These are phyloP conservation scores for Coemansia sp. DNA, from an alignment of 192 early-diverging fungal genomes.

Conservation along the genomic window DNA sequence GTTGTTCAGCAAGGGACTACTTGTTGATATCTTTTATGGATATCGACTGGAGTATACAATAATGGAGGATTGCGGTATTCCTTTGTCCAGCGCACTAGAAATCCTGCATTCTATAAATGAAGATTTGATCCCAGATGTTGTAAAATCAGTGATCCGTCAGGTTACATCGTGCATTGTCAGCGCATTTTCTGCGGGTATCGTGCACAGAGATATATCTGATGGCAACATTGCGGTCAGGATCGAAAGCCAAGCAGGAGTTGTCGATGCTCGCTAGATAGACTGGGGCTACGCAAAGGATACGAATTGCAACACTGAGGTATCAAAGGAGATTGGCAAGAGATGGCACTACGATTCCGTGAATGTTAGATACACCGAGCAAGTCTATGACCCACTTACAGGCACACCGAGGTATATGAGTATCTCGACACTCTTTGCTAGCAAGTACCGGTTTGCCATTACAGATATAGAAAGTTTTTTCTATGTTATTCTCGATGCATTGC, in stretches of 20 bases:
- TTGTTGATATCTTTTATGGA: not conserved
- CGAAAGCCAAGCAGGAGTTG: not conserved
- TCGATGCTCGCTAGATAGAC: not conserved
- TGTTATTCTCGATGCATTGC: no score
- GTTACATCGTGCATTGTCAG: not conserved
- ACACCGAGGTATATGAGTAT: not conserved
- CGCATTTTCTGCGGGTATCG: not conserved
- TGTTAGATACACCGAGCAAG: not conserved
- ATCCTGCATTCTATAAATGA: not conserved
- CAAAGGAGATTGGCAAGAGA: not conserved
- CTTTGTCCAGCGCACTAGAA: not conserved
- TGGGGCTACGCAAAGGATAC: not conserved
- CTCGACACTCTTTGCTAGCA: no score
- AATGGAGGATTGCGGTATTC: constrained; percentile 8
- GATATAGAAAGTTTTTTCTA: no score
- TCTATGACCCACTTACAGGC: not conserved
- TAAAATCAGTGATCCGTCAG: not conserved
- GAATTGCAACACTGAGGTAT: not conserved
- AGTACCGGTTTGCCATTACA: no score
- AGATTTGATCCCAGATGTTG: not conserved
- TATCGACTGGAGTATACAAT: constrained; percentile 13
- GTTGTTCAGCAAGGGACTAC: not conserved
- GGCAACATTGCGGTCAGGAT: not conserved
- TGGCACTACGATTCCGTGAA: not conserved
- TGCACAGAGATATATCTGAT: not conserved